Percentiles rank a stretch among this genome's conserved stretches.
phyloP scores from a whole-genome alignment of 441 rosid species.

The Populus tomentosa region DNA sequence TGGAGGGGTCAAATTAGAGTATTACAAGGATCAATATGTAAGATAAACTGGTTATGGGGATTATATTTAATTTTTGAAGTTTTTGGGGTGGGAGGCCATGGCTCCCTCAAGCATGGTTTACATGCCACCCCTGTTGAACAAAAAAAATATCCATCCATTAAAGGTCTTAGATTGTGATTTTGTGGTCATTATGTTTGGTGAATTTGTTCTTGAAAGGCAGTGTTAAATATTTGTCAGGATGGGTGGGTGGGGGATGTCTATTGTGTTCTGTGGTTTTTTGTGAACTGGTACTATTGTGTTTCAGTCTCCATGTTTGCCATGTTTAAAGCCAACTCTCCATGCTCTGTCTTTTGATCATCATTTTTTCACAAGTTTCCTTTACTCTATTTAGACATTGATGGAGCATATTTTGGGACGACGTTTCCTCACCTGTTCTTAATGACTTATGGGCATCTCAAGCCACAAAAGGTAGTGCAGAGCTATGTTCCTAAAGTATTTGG shows the following conservation, averaged over 20 bases:
- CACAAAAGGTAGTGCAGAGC: slow-evolving; percentile 68
- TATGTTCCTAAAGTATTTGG: slow-evolving; percentile 88
- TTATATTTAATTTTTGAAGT: no score
- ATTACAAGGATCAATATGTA: not conserved
- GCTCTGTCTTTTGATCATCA: slow-evolving; percentile 5
- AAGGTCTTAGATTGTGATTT: not conserved
- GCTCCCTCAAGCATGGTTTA: not conserved
- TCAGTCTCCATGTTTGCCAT: not conserved
- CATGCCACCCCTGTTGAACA: not conserved
- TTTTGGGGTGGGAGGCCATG: not conserved
- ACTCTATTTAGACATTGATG: slow-evolving; percentile 71
- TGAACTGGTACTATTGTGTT: not conserved
- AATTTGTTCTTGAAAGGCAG: not conserved
- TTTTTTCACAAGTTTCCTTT: slow-evolving; percentile 38
- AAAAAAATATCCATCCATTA: not conserved
- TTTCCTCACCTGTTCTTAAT: slow-evolving; percentile 85
- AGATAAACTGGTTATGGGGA: not conserved
- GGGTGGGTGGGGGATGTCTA: not conserved
- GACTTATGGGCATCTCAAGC: slow-evolving; percentile 85
- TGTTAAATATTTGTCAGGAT: not conserved
- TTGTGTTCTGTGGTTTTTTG: not conserved
- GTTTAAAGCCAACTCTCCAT: not conserved
- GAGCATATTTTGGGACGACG: slow-evolving; percentile 92
- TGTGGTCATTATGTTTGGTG: not conserved
- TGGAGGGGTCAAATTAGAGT: not conserved